Evolutionary conservation across 192 early-diverging fungal species (phyloP), one percentile per base, ranked within the genome.

Genomic region (Radiomyces spectabilis): DNA sequence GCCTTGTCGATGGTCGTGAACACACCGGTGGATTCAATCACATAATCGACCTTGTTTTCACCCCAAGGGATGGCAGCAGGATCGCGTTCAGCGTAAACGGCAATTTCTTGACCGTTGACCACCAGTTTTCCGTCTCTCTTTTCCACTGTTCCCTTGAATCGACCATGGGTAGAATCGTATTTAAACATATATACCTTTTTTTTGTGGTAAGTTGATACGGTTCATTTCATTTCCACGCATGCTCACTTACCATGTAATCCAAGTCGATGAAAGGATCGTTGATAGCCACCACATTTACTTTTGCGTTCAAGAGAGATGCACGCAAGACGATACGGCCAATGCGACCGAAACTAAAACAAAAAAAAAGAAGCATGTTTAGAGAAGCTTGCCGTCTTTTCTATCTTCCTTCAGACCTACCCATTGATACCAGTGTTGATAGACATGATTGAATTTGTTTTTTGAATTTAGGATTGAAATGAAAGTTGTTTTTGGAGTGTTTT

Each of bases 141-240:
- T 61, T 77, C 73, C 53, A 93, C 86, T 21, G 78, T 77, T 47
- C 89, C 93, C 73, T 91, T 86, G 86, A 85, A 92, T 49, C 84
- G 84, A 50, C 96, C 96, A 76, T 99, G 96, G 63, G 94, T 95
- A 32, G 96, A 95, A 84, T 99, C 96, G 74, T 94, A 99, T 82
- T 96, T 92, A 62, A 95, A 77, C 72, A 96, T 77, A 83, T 96
- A 98, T 67, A 85, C n/a, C n/a, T n/a, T n/a, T n/a, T n/a, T n/a
- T n/a, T n/a, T n/a, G n/a, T n/a, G n/a, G n/a, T n/a, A n/a, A n/a
- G n/a, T n/a, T n/a, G n/a, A n/a, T n/a, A n/a, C n/a, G n/a, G n/a
- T n/a, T n/a, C n/a, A n/a, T n/a, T n/a, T n/a, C n/a, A n/a, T n/a
- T n/a, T n/a, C n/a, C n/a, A n/a, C n/a, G n/a, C n/a, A n/a, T n/a